Evolutionary conservation across 345 rosid genomes (phyloP).

Genomic region (Hirschfeldia incana): DNA sequence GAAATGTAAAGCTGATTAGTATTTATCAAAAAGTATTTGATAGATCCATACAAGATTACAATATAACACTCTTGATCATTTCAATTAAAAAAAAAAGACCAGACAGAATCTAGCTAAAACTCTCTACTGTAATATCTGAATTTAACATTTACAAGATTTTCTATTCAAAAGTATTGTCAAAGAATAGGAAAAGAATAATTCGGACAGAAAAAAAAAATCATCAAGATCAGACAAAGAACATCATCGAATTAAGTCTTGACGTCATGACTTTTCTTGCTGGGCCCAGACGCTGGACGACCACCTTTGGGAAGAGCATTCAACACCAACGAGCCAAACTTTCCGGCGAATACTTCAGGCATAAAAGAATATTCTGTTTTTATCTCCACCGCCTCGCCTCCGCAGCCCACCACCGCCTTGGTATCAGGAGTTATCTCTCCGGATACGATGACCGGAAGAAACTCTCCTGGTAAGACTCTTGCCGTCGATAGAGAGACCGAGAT

Average conservation of each 20-base stretch:
- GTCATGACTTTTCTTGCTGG: constrained; percentile 55
- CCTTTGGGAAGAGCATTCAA: constrained; percentile 68
- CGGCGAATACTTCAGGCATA: constrained; percentile 23
- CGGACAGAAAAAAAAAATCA: background rate
- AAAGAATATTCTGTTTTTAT: constrained; percentile 18
- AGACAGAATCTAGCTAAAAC: background rate
- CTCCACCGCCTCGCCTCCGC: constrained; percentile 26
- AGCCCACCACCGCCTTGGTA: constrained; percentile 25
- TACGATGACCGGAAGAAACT: constrained; percentile 31
- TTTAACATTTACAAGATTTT: constrained; percentile 4
- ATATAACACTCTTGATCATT: constrained; percentile 5
- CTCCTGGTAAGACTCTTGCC: constrained; percentile 29
- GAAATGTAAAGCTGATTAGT: background rate
- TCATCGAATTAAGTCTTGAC: constrained; percentile 39
- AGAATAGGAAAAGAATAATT: constrained; percentile 6
- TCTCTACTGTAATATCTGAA: background rate
- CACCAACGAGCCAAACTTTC: constrained; percentile 50
- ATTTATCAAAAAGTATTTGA: constrained; percentile 4
- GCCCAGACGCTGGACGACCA: constrained; percentile 47
- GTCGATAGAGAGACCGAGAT: constrained; percentile 16
- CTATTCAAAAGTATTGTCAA: constrained; percentile 1
- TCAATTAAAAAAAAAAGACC: background rate
- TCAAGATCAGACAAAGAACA: constrained; percentile 13
- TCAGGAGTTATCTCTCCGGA: constrained; percentile 23
- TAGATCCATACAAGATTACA: background rate